Conservation (phyloP, 306 rosid species). For the Fagus sylvatica region DNA sequence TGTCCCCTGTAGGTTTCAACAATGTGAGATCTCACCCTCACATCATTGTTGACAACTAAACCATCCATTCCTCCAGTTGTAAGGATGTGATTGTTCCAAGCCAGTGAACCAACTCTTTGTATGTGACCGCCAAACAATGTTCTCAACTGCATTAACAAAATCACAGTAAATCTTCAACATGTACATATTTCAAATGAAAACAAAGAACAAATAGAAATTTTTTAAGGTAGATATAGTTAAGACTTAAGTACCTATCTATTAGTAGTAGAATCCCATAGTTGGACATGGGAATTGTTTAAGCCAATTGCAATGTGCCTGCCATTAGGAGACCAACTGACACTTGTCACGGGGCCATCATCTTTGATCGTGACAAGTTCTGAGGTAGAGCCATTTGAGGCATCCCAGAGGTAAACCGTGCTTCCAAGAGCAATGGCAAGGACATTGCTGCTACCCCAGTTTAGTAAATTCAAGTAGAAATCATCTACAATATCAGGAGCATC, state of each 20-base stretch:
- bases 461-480: constrained; percentile 66
- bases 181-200: not conserved
- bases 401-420: constrained; percentile 65
- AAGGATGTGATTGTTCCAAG: constrained; percentile 76
- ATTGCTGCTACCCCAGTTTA: constrained; percentile 73
- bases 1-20: constrained; percentile 75
- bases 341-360: constrained; percentile 62
- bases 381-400: constrained; percentile 61
- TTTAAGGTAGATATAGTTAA: not conserved
- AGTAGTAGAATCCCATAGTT: constrained; percentile 71
- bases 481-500: constrained; percentile 81
- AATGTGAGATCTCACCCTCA: constrained; percentile 67
- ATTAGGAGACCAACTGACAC: constrained; percentile 80
- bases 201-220: not conserved
- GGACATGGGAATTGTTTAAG: constrained; percentile 70
- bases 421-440: constrained; percentile 65
- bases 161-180: not conserved
- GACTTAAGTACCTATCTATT: constrained; percentile 44
- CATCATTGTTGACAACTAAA: constrained; percentile 63
- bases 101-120: constrained; percentile 64
- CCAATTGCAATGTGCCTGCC: constrained; percentile 76
- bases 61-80: constrained; percentile 87
- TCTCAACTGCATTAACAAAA: constrained; percentile 51
- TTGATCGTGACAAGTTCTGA: constrained; percentile 64
- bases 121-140: constrained; percentile 62